These are phyloP conservation scores for Globisporangium apiculatum DNA, from an alignment of 352 stramenopile species.

Conservation along the genomic window DNA sequence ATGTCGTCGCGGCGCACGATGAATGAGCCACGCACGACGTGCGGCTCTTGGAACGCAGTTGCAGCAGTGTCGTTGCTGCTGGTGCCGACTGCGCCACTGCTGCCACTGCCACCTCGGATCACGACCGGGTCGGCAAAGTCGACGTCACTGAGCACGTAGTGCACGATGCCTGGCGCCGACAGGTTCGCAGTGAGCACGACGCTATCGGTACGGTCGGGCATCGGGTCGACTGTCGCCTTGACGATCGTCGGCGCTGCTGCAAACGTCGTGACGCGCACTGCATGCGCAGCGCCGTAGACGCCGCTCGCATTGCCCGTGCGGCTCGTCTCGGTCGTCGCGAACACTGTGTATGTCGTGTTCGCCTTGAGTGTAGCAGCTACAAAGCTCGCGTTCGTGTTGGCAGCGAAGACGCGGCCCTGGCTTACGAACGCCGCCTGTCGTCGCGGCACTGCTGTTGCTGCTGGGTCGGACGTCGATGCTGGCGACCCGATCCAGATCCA, in stretches of 20 bases:
- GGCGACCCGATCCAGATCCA: not conserved
- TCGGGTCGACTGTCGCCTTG: slow-evolving; percentile 39
- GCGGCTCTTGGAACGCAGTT: slow-evolving; percentile 11
- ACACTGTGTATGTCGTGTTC: slow-evolving; percentile 54
- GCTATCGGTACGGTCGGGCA: slow-evolving; percentile 34
- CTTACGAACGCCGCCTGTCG: slow-evolving; percentile 5
- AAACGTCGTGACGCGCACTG: slow-evolving; percentile 37
- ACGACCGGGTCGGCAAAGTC: slow-evolving; percentile 68
- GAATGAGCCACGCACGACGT: slow-evolving; percentile 46
- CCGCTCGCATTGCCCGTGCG: slow-evolving; percentile 27
- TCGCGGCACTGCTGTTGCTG: not conserved
- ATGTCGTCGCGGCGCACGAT: slow-evolving; percentile 30
- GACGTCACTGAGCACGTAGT: slow-evolving; percentile 69
- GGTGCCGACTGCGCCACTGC: not conserved
- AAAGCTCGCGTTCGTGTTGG: slow-evolving; percentile 10
- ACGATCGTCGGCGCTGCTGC: slow-evolving; percentile 54
- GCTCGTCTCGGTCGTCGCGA: slow-evolving; percentile 42
- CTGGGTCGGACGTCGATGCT: not conserved
- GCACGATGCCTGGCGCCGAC: slow-evolving; percentile 50
- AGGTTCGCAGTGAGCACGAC: slow-evolving; percentile 57
- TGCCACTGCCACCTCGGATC: slow-evolving; percentile 18
- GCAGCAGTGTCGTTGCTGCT: not conserved
- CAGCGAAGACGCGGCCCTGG: slow-evolving; percentile 3
- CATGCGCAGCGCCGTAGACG: slow-evolving; percentile 32
- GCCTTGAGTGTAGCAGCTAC: slow-evolving; percentile 18